Percentiles rank a stretch among this genome's conserved stretches.
phyloP scores from a whole-genome alignment of 805 yeast species.

The Myxozyma sirexii region DNA sequence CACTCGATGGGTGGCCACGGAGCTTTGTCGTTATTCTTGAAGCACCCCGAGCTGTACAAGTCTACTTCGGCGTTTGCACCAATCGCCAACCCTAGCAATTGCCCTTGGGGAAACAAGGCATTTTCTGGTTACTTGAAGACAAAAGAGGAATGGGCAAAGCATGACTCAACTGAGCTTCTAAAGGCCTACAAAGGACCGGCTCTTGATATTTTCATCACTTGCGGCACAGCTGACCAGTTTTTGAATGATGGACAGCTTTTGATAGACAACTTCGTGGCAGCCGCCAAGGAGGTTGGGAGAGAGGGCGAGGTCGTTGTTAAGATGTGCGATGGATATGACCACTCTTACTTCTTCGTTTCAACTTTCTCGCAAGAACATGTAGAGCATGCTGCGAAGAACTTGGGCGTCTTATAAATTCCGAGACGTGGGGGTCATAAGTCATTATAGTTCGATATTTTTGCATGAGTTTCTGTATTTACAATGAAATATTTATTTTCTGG shows the following conservation, averaged over 20 bases:
- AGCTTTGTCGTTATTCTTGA: conserved; percentile 70
- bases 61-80: conserved; percentile 92
- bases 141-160: conserved; percentile 64
- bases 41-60: conserved; percentile 70
- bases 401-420: conserved; percentile 23
- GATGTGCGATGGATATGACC: conserved; percentile 83
- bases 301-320: conserved; percentile 65
- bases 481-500: too few relatives aligned
- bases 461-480: too few relatives aligned
- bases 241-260: conserved; percentile 63
- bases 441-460: neutral
- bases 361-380: conserved; percentile 83
- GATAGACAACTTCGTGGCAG: conserved; percentile 70
- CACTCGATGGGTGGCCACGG: conserved; percentile 99
- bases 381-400: conserved; percentile 75
- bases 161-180: conserved; percentile 84
- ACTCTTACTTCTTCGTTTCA: conserved; percentile 83
- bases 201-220: conserved; percentile 75
- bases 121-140: conserved; percentile 76
- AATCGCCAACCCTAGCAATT: conserved; percentile 72
- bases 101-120: conserved; percentile 88
- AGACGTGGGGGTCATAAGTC: neutral
- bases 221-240: conserved; percentile 79
- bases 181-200: conserved; percentile 55
- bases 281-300: conserved; percentile 57